Evolutionary conservation across 2,329 filamentous ascomycete genomes (phyloP).

Genomic region (Fusarium protoensiforme): DNA sequence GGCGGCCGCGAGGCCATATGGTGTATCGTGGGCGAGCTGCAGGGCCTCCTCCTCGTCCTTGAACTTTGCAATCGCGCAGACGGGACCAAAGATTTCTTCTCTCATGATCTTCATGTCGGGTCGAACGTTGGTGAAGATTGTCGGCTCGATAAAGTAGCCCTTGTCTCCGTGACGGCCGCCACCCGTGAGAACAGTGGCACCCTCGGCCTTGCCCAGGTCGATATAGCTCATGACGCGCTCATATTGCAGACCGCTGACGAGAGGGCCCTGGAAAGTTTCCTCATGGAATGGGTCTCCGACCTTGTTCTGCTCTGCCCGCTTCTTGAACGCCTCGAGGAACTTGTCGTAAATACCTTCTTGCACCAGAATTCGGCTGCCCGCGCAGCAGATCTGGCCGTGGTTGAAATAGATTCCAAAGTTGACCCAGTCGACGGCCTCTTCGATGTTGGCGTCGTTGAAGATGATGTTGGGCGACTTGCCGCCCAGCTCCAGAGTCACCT

Average conservation of each 20-base stretch:
- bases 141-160: slow-evolving; percentile 92
- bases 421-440: slow-evolving; percentile 81
- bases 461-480: slow-evolving; percentile 86
- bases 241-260: slow-evolving; percentile 86
- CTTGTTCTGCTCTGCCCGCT: slow-evolving; percentile 77
- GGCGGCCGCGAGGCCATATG: slow-evolving; percentile 85
- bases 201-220: slow-evolving; percentile 70
- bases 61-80: slow-evolving; percentile 88
- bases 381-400: slow-evolving; percentile 76
- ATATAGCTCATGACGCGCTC: slow-evolving; percentile 90
- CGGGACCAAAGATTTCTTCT: slow-evolving; percentile 93
- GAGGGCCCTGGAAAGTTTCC: slow-evolving; percentile 88
- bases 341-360: slow-evolving; percentile 90
- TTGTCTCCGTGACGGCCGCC: slow-evolving; percentile 71
- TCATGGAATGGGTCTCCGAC: slow-evolving; percentile 85
- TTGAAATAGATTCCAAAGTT: slow-evolving; percentile 77
- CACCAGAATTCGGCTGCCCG: slow-evolving; percentile 85
- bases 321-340: slow-evolving; percentile 84
- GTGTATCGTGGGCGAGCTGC: slow-evolving; percentile 77
- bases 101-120: slow-evolving; percentile 90
- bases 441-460: slow-evolving; percentile 81
- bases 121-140: slow-evolving; percentile 85
- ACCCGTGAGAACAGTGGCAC: slow-evolving; percentile 69
- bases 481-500: slow-evolving; percentile 82
- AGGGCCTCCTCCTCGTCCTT: slow-evolving; percentile 83